Conservation (phyloP, 2,329 filamentous ascomycete genomes). For the Lasiodiplodia sp. region DNA sequence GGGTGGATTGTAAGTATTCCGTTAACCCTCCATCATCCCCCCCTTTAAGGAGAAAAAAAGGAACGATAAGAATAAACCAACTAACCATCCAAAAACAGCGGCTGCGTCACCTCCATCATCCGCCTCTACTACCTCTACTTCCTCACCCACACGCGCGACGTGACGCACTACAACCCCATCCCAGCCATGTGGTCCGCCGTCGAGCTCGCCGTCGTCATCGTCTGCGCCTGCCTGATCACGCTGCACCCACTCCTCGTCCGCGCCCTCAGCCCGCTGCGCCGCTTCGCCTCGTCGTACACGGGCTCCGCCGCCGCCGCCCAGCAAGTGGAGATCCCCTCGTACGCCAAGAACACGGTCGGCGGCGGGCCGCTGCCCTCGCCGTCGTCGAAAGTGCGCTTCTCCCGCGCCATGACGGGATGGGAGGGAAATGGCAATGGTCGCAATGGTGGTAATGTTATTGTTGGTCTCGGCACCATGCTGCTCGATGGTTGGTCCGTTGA, state of each 20-base stretch:
- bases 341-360: not conserved
- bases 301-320: not conserved
- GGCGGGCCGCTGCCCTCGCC: not conserved
- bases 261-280: not conserved
- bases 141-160: conserved; percentile 37
- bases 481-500: not conserved
- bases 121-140: conserved; percentile 37
- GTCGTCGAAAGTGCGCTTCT: not conserved
- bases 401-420: not conserved
- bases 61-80: not conserved
- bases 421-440: not conserved
- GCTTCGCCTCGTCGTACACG: not conserved
- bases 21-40: not conserved
- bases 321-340: not conserved
- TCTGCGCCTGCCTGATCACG: conserved; percentile 41
- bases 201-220: conserved; percentile 44
- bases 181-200: conserved; percentile 39
- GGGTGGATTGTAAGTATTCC: conserved; percentile 40
- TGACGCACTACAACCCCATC: conserved; percentile 41
- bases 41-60: not conserved
- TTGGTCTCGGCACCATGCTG: not conserved
- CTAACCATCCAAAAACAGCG: conserved; percentile 30
- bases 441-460: too few relatives aligned
- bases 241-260: conserved; percentile 39
- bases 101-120: conserved; percentile 36